Evolutionary conservation across 768 basidiomycete genomes (phyloP).

Genomic region (Fistulinella prunicolor): DNA sequence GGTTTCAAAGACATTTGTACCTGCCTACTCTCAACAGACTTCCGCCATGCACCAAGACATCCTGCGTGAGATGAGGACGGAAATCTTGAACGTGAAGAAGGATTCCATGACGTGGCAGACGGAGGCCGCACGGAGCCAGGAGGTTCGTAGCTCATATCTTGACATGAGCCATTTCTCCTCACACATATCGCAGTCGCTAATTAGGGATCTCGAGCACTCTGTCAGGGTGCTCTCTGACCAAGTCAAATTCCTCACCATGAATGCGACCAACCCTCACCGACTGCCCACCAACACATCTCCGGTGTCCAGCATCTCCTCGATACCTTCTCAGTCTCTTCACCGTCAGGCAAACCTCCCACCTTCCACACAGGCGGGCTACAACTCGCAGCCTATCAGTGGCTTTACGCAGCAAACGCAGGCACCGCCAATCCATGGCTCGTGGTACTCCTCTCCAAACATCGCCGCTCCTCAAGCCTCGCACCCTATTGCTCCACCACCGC

Average conservation of each 20-base stretch:
- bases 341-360: slow-evolving; percentile 35
- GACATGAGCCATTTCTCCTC: background rate
- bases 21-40: slow-evolving; percentile 73
- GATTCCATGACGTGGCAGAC: slow-evolving; percentile 82
- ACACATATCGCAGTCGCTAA: slow-evolving; percentile 49
- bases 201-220: slow-evolving; percentile 78
- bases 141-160: slow-evolving; percentile 47
- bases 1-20: slow-evolving; percentile 69
- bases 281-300: slow-evolving; percentile 33
- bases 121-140: slow-evolving; percentile 72
- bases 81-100: slow-evolving; percentile 74
- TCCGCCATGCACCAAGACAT: slow-evolving; percentile 77
- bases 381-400: slow-evolving; percentile 31
- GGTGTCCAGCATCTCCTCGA: slow-evolving; percentile 36
- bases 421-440: slow-evolving; percentile 35
- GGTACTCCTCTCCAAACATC: slow-evolving; percentile 60
- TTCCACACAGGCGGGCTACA: slow-evolving; percentile 35
- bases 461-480: slow-evolving; percentile 83
- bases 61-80: slow-evolving; percentile 67
- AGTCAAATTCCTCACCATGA: slow-evolving; percentile 73
- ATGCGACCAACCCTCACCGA: slow-evolving; percentile 38
- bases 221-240: slow-evolving; percentile 76
- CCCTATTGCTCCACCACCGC: slow-evolving; percentile 66
- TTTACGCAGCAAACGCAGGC: slow-evolving; percentile 34
- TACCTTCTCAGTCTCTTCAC: slow-evolving; percentile 32